Evolutionary conservation across 1,284 basidiomycete genomes (phyloP).

Genomic region (Sporisorium scitamineum): DNA sequence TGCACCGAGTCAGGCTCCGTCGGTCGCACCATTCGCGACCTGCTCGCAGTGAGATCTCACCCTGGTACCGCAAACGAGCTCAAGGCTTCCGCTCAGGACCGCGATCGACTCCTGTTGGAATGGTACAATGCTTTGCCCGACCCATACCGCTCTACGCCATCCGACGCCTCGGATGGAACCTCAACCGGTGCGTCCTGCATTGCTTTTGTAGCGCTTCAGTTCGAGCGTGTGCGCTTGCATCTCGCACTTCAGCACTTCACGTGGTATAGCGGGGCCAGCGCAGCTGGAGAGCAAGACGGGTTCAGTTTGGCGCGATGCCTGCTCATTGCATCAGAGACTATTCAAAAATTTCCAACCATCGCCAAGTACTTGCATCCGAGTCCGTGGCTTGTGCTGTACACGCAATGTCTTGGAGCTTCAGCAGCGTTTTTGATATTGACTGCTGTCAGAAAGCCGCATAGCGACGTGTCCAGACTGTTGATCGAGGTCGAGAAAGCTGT

Average conservation of each 20-base stretch:
- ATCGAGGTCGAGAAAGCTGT: slow-evolving; percentile 4
- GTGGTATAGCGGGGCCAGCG: background rate
- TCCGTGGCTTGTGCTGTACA: slow-evolving; percentile 14
- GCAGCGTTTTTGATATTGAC: slow-evolving; percentile 10
- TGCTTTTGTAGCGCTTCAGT: slow-evolving; percentile 8
- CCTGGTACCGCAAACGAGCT: background rate
- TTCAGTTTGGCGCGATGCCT: background rate
- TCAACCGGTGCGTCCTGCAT: slow-evolving; percentile 6
- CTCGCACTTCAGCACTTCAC: slow-evolving; percentile 4
- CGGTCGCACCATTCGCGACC: slow-evolving; percentile 2
- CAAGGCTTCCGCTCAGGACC: background rate
- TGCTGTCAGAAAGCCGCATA: background rate
- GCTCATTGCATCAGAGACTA: background rate
- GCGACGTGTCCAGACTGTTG: background rate
- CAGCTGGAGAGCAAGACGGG: background rate
- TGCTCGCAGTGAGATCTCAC: background rate
- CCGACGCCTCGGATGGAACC: background rate
- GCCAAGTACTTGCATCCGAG: background rate
- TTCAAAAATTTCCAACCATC: slow-evolving; percentile 1
- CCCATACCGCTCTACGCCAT: background rate
- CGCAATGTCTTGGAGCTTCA: slow-evolving; percentile 5
- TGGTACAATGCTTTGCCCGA: slow-evolving; percentile 13
- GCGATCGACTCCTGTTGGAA: background rate
- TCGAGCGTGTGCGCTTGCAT: slow-evolving; percentile 13
- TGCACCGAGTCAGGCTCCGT: slow-evolving; percentile 1